Evolutionary conservation across 768 basidiomycete species (phyloP), one percentile per base, ranked within the genome.

Genomic region (Suillus subluteus): DNA sequence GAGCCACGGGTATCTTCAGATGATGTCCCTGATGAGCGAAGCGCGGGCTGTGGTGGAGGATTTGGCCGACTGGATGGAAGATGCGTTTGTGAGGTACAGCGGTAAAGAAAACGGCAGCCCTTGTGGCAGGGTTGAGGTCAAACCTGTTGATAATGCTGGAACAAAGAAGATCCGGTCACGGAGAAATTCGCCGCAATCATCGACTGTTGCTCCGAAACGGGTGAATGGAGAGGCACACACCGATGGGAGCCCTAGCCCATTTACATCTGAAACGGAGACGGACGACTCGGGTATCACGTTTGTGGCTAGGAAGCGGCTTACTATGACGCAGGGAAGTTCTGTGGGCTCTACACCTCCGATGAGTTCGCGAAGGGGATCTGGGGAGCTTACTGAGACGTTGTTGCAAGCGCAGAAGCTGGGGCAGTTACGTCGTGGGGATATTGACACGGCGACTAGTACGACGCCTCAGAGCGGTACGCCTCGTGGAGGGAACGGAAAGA

Each of bases 1-100:
- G 98, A 95, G 94, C 72, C 96, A 98, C 77, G 97, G 95, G 44
- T 98, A 95, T 80, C 84, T 97, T 72, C 97, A 98, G 81, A 99
- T 99, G 97, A 86, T 91, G 46, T 81, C 87, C 30, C 77, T 98
- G 71, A 92, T 99, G 88, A 81, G 79, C 50, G 95, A 96, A 72
- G 94, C 92, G 18, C 87, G 84, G 73, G 86, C 85, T 65, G 91
- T 90, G 26, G 89, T 96, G 69, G 84, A 88, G 68, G 91, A 94
- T 68, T 82, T 96, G 67, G 96, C 91, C 12, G 93, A 93, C 66
- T 98, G 96, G 96, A 98, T 98, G 65, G 86, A 89, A 70, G 88
- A 89, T 65, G 85, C 89, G 48, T 99, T 98, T 75, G 72, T 71
- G 65, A 66, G 75, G 56, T 75, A 74, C 55, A 73, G 66, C 26